Conservation (phyloP, 805 yeast species). For the Diddensiella santjacobensis region DNA sequence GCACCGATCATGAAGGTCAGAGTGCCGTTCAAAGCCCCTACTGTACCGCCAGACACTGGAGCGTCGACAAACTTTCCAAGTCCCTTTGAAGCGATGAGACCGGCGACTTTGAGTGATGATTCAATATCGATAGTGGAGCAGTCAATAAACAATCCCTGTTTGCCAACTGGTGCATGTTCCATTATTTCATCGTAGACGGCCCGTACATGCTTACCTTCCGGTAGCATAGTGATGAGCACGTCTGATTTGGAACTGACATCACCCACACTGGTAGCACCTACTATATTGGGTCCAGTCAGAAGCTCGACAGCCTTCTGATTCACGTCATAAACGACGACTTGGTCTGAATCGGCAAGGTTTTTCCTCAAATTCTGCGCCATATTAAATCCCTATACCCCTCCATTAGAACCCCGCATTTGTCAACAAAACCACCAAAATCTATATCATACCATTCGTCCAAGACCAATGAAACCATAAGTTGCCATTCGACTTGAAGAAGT, state of each 20-base stretch:
- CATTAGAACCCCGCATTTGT: background rate
- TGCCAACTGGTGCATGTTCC: constrained; percentile 27
- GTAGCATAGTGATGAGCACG: constrained; percentile 49
- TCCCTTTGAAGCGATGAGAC: constrained; percentile 36
- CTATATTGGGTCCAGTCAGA: constrained; percentile 28
- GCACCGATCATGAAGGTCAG: constrained; percentile 52
- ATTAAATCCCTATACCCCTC: constrained; percentile 36
- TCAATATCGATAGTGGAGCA: constrained; percentile 51
- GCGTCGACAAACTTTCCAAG: constrained; percentile 46
- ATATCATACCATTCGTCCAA: constrained; percentile 47
- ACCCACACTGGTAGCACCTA: constrained; percentile 19
- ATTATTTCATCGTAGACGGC: constrained; percentile 41
- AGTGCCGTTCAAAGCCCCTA: constrained; percentile 50
- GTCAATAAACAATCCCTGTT: constrained; percentile 39
- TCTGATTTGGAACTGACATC: constrained; percentile 28
- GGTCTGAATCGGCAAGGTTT: constrained; percentile 38
- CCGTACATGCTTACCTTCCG: constrained; percentile 50
- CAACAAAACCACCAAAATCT: background rate
- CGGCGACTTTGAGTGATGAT: constrained; percentile 42
- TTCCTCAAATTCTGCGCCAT: constrained; percentile 49
- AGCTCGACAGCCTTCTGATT: constrained; percentile 30
- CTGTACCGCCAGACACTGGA: constrained; percentile 55
- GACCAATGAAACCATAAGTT: constrained; percentile 50
- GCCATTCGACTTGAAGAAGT: constrained; percentile 4
- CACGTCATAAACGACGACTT: constrained; percentile 44